Conservation (phyloP, 2,329 filamentous ascomycete species). For the Venturia asperata region DNA sequence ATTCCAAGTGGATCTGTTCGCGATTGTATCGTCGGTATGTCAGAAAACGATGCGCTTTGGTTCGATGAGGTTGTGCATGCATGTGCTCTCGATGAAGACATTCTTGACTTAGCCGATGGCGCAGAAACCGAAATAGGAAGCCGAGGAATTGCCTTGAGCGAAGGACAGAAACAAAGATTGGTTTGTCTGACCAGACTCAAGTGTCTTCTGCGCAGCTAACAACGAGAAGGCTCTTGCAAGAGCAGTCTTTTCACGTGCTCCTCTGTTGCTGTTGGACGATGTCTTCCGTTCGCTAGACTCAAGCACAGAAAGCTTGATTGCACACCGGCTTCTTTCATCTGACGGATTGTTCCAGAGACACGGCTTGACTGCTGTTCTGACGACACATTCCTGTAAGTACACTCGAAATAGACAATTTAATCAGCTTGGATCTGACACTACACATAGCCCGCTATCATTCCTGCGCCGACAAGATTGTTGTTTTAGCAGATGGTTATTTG, state of each 20-base stretch:
- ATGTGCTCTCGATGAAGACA: conserved; percentile 2
- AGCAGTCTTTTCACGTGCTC: background rate
- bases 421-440: background rate
- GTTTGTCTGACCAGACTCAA: background rate
- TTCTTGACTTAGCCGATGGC: background rate
- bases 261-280: conserved; percentile 5
- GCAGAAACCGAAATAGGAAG: conserved; percentile 2
- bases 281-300: conserved; percentile 12
- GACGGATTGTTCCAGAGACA: conserved; percentile 6
- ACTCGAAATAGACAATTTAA: background rate
- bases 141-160: background rate
- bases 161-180: conserved; percentile 14
- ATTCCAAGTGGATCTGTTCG: conserved; percentile 18
- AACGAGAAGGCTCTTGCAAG: background rate
- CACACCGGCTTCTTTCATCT: conserved; percentile 10
- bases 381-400: conserved; percentile 19
- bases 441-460: background rate
- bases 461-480: background rate
- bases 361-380: conserved; percentile 18
- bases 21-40: conserved; percentile 1
- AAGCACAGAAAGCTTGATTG: conserved; percentile 15
- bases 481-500: background rate
- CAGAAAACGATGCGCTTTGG: background rate
- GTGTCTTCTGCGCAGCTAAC: background rate
- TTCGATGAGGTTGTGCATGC: conserved; percentile 4